Evolutionary conservation across 1,284 basidiomycete species (phyloP).

Genomic region (Gomphus bonarii): DNA sequence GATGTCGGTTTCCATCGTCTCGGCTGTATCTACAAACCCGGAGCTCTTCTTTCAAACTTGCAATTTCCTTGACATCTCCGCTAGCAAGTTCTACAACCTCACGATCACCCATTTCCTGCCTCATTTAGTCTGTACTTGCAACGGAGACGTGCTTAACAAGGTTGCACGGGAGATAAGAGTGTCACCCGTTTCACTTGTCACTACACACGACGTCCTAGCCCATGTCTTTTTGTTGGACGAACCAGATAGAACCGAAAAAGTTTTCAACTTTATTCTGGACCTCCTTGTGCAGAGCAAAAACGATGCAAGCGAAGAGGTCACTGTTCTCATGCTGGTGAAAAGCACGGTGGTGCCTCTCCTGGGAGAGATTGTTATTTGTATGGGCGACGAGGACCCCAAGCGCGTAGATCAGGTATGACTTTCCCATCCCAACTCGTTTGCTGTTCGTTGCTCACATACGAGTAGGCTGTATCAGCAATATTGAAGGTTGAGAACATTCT

Average conservation of each 20-base stretch:
- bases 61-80: conserved; percentile 45
- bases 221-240: conserved; percentile 57
- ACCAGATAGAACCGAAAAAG: conserved; percentile 40
- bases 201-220: conserved; percentile 59
- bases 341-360: conserved; percentile 60
- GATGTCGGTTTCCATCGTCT: conserved; percentile 59
- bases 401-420: conserved; percentile 34
- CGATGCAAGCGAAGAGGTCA: conserved; percentile 27
- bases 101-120: conserved; percentile 65
- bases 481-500: conserved; percentile 41
- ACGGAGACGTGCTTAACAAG: conserved; percentile 32
- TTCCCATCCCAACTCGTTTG: conserved; percentile 1
- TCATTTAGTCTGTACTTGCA: conserved; percentile 52
- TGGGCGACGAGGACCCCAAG: conserved; percentile 55
- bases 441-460: conserved; percentile 1
- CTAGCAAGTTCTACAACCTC: conserved; percentile 55
- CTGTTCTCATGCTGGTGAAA: conserved; percentile 44
- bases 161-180: conserved; percentile 33
- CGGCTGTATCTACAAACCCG: conserved; percentile 49
- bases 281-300: conserved; percentile 32
- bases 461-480: conserved; percentile 53
- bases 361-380: conserved; percentile 61
- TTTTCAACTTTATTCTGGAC: conserved; percentile 52
- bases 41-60: conserved; percentile 51
- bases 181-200: conserved; percentile 39